Percentiles rank a stretch among this genome's conserved stretches.
Conservation (phyloP, 352 stramenopile genomes). For the Pythium graminicola region DNA sequence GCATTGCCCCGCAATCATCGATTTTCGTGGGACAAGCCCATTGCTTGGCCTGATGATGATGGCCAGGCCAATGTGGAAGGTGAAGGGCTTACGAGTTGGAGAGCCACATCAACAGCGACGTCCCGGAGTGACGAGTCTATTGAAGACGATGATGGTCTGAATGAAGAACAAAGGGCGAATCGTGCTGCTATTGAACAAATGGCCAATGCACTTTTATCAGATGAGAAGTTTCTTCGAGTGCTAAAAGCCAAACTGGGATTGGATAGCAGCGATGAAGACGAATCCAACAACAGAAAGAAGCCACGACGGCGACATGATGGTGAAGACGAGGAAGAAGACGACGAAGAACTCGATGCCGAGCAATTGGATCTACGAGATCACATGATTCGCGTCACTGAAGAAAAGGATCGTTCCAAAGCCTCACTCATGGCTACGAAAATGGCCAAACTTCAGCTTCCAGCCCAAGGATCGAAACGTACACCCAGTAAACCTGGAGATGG, state of each 20-base stretch:
- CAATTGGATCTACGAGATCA: conserved; percentile 40
- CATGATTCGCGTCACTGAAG: conserved; percentile 37
- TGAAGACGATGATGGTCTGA: neutral
- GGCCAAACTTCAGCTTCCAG: conserved; percentile 45
- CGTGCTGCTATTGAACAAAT: conserved; percentile 31
- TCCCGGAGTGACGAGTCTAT: conserved; percentile 11
- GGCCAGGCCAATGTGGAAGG: conserved; percentile 2
- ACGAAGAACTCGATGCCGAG: conserved; percentile 26
- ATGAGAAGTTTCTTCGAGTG: conserved; percentile 54
- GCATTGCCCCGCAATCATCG: conserved; percentile 32
- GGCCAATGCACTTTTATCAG: conserved; percentile 35
- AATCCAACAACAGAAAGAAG: conserved; percentile 9
- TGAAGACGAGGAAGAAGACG: conserved; percentile 19
- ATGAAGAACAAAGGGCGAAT: conserved; percentile 22
- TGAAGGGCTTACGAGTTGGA: conserved; percentile 14
- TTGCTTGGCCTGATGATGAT: conserved; percentile 27
- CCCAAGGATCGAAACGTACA: conserved; percentile 9
- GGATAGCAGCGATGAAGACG: conserved; percentile 5
- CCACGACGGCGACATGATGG: conserved; percentile 10
- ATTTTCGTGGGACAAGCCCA: conserved; percentile 46
- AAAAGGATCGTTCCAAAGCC: conserved; percentile 43
- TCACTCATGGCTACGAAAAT: conserved; percentile 51
- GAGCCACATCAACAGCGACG: conserved; percentile 9
- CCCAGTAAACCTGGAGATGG: conserved; percentile 40
- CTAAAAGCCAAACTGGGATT: conserved; percentile 60